Evolutionary conservation across 139 green algal species (phyloP), one percentile per base, ranked within the genome.

Genomic region (Chlamydomonas incerta): DNA sequence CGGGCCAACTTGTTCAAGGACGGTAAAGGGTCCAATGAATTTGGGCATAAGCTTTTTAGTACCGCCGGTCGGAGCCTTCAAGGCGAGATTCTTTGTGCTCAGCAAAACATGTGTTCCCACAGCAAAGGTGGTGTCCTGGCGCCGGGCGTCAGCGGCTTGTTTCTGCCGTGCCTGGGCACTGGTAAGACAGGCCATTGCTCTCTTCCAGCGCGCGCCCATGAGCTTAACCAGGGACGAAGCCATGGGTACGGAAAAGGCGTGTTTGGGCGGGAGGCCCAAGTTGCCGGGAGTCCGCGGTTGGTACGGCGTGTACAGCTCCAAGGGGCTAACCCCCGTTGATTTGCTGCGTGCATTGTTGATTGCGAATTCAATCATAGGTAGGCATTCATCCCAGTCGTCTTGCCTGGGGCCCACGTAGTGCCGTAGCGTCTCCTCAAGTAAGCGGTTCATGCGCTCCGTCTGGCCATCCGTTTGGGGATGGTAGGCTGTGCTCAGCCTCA

Each of bases 381-480:
- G 73, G 0, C 82, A 21, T 0, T 71, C 29, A 57, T 94, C 93
- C 93, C 93, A 97, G 52, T 94, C 83, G 28, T 68, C 60, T 47
- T 89, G 81, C 0, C 41, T 24, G 0, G 70, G 70, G 41, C 29
- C 37, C 8, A 82, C 50, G 63, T 89, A 93, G 20, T 87, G 33
- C 8, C 92, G 66, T 1, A 96, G 72, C 52, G 91, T 88, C 20
- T 96, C 93, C 55, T 96, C 76, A 0, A 96, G 31, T 0, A 88
- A 57, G 0, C 91, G 85, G 60, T 95, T 94, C 0, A 85, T 85
- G 29, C 92, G 88, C 60, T 96, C 95, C 14, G 91, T 95, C 72
- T 96, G 91, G 0, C 94, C 94, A 82, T 97, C 91, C 17, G 57
- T 81, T 52, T 82, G 80, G 8, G 87, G 87, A 33, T 88, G 81